A percentile compares a stretch with the other conserved stretches of the same genome.
These are phyloP conservation scores for Exophiala dermatitidis DNA, from an alignment of 2,329 filamentous ascomycete genomes.

Conservation along the genomic window DNA sequence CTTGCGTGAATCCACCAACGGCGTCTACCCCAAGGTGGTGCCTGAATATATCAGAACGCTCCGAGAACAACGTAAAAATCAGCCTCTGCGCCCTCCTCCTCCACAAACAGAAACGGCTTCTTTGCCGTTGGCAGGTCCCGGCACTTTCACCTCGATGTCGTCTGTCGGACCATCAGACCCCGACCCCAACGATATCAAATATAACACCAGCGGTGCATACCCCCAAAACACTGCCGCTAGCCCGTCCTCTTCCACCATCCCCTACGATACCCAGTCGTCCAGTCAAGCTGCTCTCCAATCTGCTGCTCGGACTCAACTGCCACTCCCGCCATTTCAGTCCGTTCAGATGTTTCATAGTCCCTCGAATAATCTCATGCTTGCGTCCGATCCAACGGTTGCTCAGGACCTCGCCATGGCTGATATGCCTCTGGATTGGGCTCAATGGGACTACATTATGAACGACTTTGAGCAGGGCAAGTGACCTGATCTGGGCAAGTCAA, in stretches of 20 bases:
- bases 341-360: neutral
- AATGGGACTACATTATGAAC: conserved; percentile 25
- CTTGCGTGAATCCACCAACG: conserved; percentile 17
- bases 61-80: conserved; percentile 16
- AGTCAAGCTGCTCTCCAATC: neutral
- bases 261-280: neutral
- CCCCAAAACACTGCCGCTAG: neutral
- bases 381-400: conserved; percentile 14
- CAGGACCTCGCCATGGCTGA: conserved; percentile 18
- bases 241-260: neutral
- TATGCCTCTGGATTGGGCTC: conserved; percentile 25
- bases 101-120: too few relatives aligned
- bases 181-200: conserved; percentile 18
- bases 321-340: conserved; percentile 8
- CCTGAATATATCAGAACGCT: conserved; percentile 23
- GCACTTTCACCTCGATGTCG: conserved; percentile 10
- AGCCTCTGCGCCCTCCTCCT: neutral
- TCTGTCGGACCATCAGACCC: conserved; percentile 20
- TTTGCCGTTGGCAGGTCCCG: too few relatives aligned
- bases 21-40: conserved; percentile 15
- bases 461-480: conserved; percentile 4
- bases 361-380: conserved; percentile 9
- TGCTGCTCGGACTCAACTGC: conserved; percentile 4
- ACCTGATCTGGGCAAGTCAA: too few relatives aligned
- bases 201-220: neutral